Evolutionary conservation across 78 protist species (phyloP).

Genomic region (Emiliania huxleyi): DNA sequence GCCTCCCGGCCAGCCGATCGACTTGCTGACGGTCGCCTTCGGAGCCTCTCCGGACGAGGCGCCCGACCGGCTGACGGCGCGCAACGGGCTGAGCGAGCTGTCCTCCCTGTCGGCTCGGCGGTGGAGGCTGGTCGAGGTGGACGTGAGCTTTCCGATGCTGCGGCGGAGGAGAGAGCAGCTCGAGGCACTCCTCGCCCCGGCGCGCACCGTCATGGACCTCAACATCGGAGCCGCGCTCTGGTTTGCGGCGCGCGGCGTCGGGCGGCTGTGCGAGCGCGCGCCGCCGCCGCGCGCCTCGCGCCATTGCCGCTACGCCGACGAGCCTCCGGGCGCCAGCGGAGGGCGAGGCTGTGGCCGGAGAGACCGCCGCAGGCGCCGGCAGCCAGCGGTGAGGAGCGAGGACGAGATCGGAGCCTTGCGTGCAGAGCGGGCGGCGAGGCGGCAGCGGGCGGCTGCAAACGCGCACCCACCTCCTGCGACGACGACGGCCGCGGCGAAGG

Average conservation of each 20-base stretch:
- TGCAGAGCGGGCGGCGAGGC: too few relatives aligned
- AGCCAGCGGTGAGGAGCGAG: too few relatives aligned
- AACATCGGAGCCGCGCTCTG: conserved; percentile 84
- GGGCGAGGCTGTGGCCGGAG: too few relatives aligned
- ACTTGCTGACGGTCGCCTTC: conserved; percentile 74
- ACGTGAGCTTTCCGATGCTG: not conserved
- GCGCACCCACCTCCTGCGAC: too few relatives aligned
- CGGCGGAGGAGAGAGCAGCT: not conserved
- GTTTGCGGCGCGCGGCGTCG: conserved; percentile 57
- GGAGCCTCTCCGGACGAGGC: not conserved
- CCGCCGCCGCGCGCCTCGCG: too few relatives aligned
- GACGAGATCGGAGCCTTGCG: too few relatives aligned
- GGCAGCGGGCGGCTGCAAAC: too few relatives aligned
- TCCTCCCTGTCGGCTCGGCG: not conserved
- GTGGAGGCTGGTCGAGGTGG: not conserved
- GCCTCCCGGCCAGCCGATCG: conserved; percentile 58
- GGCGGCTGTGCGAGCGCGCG: not conserved
- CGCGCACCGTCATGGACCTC: conserved; percentile 79
- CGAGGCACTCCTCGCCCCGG: conserved; percentile 37
- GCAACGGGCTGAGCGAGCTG: not conserved
- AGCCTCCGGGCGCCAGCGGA: too few relatives aligned
- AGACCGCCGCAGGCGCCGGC: too few relatives aligned
- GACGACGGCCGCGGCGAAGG: too few relatives aligned
- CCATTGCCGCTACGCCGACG: too few relatives aligned
- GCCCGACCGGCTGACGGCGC: conserved; percentile 66